Base-by-base conservation (phyloP, 139 green algal species). In the Chlamydomonas asymmetrica region DNA sequence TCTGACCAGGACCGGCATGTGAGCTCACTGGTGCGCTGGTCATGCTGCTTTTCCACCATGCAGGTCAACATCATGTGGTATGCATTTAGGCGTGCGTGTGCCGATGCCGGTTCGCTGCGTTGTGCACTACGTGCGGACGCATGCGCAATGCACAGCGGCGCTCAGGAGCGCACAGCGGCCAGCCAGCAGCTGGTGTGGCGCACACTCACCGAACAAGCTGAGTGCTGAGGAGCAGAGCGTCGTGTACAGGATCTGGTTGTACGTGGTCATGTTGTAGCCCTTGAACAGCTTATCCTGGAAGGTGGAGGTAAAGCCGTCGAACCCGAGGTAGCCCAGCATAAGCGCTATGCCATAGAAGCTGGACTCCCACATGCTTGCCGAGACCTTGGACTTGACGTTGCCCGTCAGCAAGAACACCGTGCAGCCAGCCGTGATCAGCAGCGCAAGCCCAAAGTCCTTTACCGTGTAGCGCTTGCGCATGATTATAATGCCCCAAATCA, bases 281-380 rank as follows among this genome's bases (percentile, higher is more conserved):
- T 88, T 94, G 83, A 98, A 98, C 48, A 98, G 88, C 64, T 82
- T 83, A 27, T 85, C 95, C 87, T 99, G 95, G 78, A 97, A 98
- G 18, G 95, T 99, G 48, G 92, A 97, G 3, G 96, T 99, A 90
- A 99, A 99, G 54, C 96, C 95, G 73, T 99, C 96, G 73, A 97
- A 97, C 25, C 76, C 85, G 4, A 99, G 90, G 86, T 99, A 99
- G 7, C 88, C 92, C 20, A 93, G 37, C 95, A 99, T 98, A 25
- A 99, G 89, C 66, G 86, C 23, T 34, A 94, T 25, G 38, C 95
- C 95, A 34, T 76, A 93, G 27, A 90, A 54, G 67, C 76, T 86
- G 75, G 59, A 79, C 34, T 79, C 71, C 73, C 45, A 86, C 34
- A 43, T 65, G 71, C 40, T 73, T 37, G 63, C 76, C 13, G 57